Evolutionary conservation across 495 filamentous ascomycete species (phyloP).

Genomic region (Talaromyces borbonicus): DNA sequence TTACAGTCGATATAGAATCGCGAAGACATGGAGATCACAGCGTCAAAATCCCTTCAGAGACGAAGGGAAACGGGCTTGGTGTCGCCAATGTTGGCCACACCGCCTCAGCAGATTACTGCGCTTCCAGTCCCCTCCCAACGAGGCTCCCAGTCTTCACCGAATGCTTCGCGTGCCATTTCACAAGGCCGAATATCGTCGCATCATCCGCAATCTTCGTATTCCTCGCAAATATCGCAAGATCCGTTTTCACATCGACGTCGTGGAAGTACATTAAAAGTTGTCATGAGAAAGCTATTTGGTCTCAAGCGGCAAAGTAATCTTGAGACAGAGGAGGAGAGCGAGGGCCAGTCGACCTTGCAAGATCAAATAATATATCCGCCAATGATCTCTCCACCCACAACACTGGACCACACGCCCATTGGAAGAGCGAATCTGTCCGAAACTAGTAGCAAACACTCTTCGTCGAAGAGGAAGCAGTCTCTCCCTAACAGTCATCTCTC

Average conservation of each 20-base stretch:
- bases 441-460: not conserved
- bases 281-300: constrained; percentile 40
- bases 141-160: constrained; percentile 1
- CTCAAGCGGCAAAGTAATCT: constrained; percentile 31
- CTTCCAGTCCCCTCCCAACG: constrained; percentile 6
- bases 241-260: constrained; percentile 27
- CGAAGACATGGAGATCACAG: constrained; percentile 8
- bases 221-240: constrained; percentile 6
- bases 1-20: not conserved
- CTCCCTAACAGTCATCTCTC: constrained; percentile 16
- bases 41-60: constrained; percentile 5
- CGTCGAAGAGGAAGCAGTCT: not conserved
- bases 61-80: not conserved
- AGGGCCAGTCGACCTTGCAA: not conserved
- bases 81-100: not conserved
- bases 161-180: not conserved
- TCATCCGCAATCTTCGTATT: constrained; percentile 4
- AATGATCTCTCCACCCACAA: not conserved
- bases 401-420: not conserved
- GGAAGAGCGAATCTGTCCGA: not conserved
- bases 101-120: constrained; percentile 4
- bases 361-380: not conserved
- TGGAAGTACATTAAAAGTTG: constrained; percentile 35
- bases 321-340: constrained; percentile 20
- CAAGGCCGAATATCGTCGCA: constrained; percentile 1